Evolutionary conservation across 2,329 filamentous ascomycete species (phyloP), one percentile per base, ranked within the genome.

Genomic region (Claviceps cyperi): DNA sequence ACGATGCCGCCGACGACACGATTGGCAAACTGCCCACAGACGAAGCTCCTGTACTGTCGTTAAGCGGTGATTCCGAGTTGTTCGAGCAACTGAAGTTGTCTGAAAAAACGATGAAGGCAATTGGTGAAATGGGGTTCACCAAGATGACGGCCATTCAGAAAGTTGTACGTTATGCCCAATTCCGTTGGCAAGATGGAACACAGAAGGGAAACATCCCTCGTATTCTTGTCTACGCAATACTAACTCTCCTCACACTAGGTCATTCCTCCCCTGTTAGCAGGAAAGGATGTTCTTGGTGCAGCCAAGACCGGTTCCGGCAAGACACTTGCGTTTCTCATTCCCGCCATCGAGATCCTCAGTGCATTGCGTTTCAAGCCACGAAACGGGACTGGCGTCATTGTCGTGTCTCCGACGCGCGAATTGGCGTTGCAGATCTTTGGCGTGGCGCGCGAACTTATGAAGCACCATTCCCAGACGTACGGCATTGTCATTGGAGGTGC

Each of bases 291-390:
- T 21, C 78, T 98, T 43, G 92, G 92, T 60, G 91, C 91, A 35
- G 92, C 92, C 47, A 97, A 97, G 75, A 96, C 90, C 3, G 90
- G 90, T 43, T 94, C 87, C 21, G 92, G 92, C 64, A 98, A 98
- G 74, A 98, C 92, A 1, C 69, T 97, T 53, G 84, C 91, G 3
- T 98, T 98, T 69, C 73, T 98, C 54, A 90, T 97, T 51, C 92
- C 92, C 17, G 90, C 90, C 2, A 77, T 97, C 39, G 92, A 97
- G 70, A 94, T 96, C 81, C 76, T 98, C 53, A 82, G 83, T 62
- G 82, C 89, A 15, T 76, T 98, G 59, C 80, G 84, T 54, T 97
- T 96, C 76, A 97, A 97, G 73, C 91, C 90, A 19, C 77, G 91
- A 62, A 96, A 96, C 66, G 91, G 85, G 54, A 91, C 87, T 46